Evolutionary conservation across 2,329 filamentous ascomycete genomes (phyloP).

Genomic region (Cladophialophora yegresii): DNA sequence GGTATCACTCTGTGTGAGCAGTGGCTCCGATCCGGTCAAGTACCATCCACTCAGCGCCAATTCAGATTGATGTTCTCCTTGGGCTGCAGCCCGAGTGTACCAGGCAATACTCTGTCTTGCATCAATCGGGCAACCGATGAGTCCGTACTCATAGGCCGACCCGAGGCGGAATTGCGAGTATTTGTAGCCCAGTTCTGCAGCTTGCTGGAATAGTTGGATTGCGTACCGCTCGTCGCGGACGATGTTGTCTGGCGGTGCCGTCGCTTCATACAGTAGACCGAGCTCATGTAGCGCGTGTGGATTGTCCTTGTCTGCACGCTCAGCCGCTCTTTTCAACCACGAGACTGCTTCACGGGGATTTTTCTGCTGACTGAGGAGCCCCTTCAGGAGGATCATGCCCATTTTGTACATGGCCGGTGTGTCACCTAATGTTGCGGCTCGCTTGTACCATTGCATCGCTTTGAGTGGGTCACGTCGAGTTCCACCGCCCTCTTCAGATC

Average conservation of each 20-base stretch:
- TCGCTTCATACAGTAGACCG: conserved; percentile 60
- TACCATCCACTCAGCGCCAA: conserved; percentile 89
- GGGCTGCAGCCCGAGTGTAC: conserved; percentile 88
- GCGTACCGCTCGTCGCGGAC: conserved; percentile 81
- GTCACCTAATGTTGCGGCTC: conserved; percentile 85
- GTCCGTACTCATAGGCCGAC: conserved; percentile 84
- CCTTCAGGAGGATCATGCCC: conserved; percentile 93
- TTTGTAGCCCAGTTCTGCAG: conserved; percentile 88
- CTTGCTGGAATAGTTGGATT: conserved; percentile 77
- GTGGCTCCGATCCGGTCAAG: conserved; percentile 82
- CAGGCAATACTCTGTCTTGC: conserved; percentile 83
- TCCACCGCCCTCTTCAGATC: conserved; percentile 88
- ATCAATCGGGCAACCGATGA: conserved; percentile 80
- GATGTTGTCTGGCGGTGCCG: conserved; percentile 67
- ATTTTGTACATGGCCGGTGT: conserved; percentile 97
- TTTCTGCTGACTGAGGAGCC: conserved; percentile 79
- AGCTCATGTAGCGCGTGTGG: conserved; percentile 94
- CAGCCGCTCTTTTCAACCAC: conserved; percentile 91
- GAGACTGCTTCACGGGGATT: conserved; percentile 83
- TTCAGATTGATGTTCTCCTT: conserved; percentile 93
- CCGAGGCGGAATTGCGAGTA: conserved; percentile 90
- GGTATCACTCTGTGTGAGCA: conserved; percentile 87
- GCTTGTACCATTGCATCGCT: conserved; percentile 97
- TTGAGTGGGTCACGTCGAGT: conserved; percentile 89
- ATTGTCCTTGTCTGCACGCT: conserved; percentile 83